phyloP scores from a whole-genome alignment of 2,329 filamentous ascomycete species.

The Ustulina deusta region DNA sequence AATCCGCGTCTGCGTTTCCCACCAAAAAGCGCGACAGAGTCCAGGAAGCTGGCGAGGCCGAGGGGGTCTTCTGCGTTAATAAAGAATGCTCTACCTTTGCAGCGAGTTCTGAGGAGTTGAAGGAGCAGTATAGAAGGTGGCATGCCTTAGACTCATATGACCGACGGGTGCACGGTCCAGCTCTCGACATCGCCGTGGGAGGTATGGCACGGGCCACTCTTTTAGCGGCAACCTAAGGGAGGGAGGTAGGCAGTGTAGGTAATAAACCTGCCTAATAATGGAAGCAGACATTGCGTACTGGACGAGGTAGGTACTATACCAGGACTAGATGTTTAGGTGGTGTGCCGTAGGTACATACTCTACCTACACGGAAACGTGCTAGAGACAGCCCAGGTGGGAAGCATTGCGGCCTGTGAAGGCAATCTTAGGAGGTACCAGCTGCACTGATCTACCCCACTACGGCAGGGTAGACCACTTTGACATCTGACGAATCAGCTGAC shows the following conservation, averaged over 20 bases:
- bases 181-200: conserved; percentile 22
- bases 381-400: background rate
- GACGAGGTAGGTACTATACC: too few relatives aligned
- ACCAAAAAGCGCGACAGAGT: conserved; percentile 38
- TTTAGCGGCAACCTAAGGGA: conserved; percentile 33
- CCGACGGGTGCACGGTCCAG: conserved; percentile 40
- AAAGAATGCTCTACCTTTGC: conserved; percentile 38
- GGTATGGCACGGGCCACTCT: conserved; percentile 36
- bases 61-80: conserved; percentile 39
- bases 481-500: conserved; percentile 41
- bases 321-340: background rate
- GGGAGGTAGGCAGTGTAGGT: background rate
- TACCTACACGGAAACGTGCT: background rate
- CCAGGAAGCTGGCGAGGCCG: conserved; percentile 30
- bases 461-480: conserved; percentile 15
- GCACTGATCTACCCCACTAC: conserved; percentile 29
- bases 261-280: conserved; percentile 6
- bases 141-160: conserved; percentile 46
- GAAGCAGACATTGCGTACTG: background rate
- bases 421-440: conserved; percentile 15
- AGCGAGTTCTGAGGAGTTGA: conserved; percentile 45
- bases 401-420: background rate
- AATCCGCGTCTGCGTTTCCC: conserved; percentile 39
- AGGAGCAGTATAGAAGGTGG: conserved; percentile 47
- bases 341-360: background rate